Conservation (phyloP, 179 eudicot genomes). For the Carnegiea gigantea region DNA sequence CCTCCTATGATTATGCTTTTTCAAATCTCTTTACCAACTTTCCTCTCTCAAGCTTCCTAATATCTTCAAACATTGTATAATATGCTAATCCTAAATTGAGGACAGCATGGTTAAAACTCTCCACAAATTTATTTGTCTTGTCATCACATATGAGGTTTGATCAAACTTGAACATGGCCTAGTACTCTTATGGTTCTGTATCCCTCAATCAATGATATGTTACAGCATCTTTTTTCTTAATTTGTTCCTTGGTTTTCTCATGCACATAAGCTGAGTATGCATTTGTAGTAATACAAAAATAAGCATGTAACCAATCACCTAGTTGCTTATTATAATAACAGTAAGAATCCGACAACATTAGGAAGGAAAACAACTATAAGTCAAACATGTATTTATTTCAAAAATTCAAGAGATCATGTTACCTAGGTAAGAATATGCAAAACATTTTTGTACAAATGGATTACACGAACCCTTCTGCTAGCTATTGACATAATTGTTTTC, state of each 20-base stretch:
- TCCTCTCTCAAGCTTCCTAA: not conserved
- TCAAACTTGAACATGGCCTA: not conserved
- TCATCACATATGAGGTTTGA: not conserved
- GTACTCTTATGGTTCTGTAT: not conserved
- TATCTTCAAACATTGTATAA: not conserved
- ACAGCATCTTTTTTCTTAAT: not conserved
- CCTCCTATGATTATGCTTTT: not conserved
- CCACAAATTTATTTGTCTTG: not conserved
- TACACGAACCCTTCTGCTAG: too few relatives aligned
- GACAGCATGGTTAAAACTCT: not conserved
- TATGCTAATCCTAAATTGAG: not conserved
- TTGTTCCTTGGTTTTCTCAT: not conserved
- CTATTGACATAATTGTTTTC: too few relatives aligned
- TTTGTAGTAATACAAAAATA: not conserved
- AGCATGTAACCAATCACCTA: too few relatives aligned
- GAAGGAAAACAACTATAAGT: too few relatives aligned
- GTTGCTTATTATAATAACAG: too few relatives aligned
- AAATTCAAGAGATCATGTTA: too few relatives aligned
- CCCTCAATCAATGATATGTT: not conserved
- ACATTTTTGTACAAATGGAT: too few relatives aligned
- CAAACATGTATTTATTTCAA: too few relatives aligned
- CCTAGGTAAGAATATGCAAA: too few relatives aligned
- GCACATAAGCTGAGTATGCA: not conserved
- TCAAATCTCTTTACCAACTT: not conserved
- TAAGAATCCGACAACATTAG: too few relatives aligned